Base-by-base conservation (phyloP, 257 asterid genomes). In the Solanum chilense region DNA sequence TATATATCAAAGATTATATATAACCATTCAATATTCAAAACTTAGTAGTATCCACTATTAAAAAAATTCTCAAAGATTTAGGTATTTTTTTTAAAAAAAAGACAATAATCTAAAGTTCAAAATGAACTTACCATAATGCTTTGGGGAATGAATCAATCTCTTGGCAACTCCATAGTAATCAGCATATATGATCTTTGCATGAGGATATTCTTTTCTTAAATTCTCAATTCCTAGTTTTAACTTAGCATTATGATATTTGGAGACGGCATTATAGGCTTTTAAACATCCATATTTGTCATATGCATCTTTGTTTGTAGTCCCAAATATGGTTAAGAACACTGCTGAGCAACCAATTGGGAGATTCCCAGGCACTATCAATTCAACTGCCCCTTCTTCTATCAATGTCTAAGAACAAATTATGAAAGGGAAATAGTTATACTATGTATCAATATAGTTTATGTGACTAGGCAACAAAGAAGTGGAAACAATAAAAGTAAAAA, bases 321-420 rank as follows among this genome's bases (percentile, higher is more conserved):
- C 60, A 77, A 93, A 96, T 44, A 94, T 31, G 1, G 98, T 96
- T 25, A 94, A 90, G 87, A 94, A 94, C 87, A 93, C 94, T 3
- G 98, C 23, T 68, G 91, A 93, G 92, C 98, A 96, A 3, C 98
- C 98, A 23, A 96, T 87, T 9, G 98, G 98, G 52, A 93, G 87
- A 87, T 94, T 96, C 3, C 98, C 97, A 1, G 98, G 94, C 80
- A 96, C 97, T 6, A 94, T 68, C 47, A 96, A 33, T 73, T 96
- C 97, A 1, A 86, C 88, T 49, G 98, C 98, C 68, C 98, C 98
- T 91, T 92, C 98, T 83, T 94, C 95, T 71, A 96, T 94, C 78
- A 96, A 89, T 60, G 66, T 39, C 98, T 95, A 86, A 5, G 15
- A 44, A 3, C 60, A 56, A 58, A 76, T 42, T 41, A 41, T 23